Conservation (phyloP, 345 rosid species). For the Carallia pectinifolia region DNA sequence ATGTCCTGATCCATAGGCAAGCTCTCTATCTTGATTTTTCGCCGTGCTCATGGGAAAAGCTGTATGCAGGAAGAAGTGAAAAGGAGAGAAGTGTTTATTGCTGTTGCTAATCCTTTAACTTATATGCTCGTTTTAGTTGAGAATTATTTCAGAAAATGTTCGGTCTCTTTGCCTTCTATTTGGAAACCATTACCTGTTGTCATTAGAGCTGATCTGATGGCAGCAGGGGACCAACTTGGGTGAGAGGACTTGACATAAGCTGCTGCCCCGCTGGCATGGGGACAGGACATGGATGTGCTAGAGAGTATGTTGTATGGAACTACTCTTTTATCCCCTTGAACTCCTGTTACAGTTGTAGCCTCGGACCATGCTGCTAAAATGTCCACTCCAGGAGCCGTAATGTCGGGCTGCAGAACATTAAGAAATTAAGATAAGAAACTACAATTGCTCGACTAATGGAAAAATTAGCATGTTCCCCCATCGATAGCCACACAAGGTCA, state of each 20-base stretch:
- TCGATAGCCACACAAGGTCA: too few relatives aligned
- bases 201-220: slow-evolving; percentile 43
- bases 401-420: slow-evolving; percentile 34
- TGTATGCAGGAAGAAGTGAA: not conserved
- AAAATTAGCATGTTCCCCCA: too few relatives aligned
- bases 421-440: not conserved
- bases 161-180: not conserved
- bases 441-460: not conserved
- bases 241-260: slow-evolving; percentile 35
- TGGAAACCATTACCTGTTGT: slow-evolving; percentile 30
- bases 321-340: slow-evolving; percentile 25
- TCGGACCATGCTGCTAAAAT: slow-evolving; percentile 45
- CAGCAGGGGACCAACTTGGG: slow-evolving; percentile 42
- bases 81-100: too few relatives aligned
- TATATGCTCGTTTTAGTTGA: not conserved
- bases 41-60: slow-evolving; percentile 22
- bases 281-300: slow-evolving; percentile 48
- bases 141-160: too few relatives aligned
- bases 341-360: slow-evolving; percentile 10
- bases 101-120: too few relatives aligned
- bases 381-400: slow-evolving; percentile 38
- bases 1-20: slow-evolving; percentile 49
- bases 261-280: slow-evolving; percentile 34
- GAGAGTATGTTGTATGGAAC: slow-evolving; percentile 32
- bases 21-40: slow-evolving; percentile 23